Base-by-base conservation (phyloP, 1,284 basidiomycete genomes). In the Trametes sp. region DNA sequence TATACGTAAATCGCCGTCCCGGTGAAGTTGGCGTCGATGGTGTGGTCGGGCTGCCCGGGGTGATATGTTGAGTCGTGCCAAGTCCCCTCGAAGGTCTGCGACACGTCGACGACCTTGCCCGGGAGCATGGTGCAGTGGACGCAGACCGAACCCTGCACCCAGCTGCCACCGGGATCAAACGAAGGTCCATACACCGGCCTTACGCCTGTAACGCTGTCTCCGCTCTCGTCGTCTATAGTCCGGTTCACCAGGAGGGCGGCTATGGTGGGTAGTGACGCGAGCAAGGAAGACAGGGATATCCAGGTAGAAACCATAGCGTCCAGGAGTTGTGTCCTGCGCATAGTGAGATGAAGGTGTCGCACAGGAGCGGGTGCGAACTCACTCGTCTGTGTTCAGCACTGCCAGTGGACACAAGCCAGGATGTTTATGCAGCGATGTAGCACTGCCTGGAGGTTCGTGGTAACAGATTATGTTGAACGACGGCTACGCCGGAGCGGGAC, bases 21-120 rank as follows among this genome's bases (percentile, higher is more conserved):
- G 2, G 31, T 36, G 44, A 56, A 56, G 4, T 35, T 19, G 23
- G 54, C 54, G n/a, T 45, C n/a, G 24, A 56, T 46, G n/a, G 36
- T 26, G 14, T 31, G 44, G 28, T 61, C 59, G 1, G 54, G 57
- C 14, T 31, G 26, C 13, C 53, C 59, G 13, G 51, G 51, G 4
- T 50, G 56, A 36, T 58, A 57, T 6, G 59, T 64, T 1, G 56
- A 24, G 45, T 67, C 65, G 46, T 67, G 65, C 65, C 62, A 67
- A 33, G 65, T 67, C 6, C 52, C 31, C 53, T 62, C 46, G 60
- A 62, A 62, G 35, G 45, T 49, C 16, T 38, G 51, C 3, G 29
- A 33, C 24, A 52, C 14, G 21, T 64, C 31, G n/a, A 57, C 33
- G 5, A 46, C 28, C 14, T 45, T 29, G 4, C 14, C 26, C 2